phyloP scores from a whole-genome alignment of 176 grass and related monocot genomes.

The Puya raimondii region DNA sequence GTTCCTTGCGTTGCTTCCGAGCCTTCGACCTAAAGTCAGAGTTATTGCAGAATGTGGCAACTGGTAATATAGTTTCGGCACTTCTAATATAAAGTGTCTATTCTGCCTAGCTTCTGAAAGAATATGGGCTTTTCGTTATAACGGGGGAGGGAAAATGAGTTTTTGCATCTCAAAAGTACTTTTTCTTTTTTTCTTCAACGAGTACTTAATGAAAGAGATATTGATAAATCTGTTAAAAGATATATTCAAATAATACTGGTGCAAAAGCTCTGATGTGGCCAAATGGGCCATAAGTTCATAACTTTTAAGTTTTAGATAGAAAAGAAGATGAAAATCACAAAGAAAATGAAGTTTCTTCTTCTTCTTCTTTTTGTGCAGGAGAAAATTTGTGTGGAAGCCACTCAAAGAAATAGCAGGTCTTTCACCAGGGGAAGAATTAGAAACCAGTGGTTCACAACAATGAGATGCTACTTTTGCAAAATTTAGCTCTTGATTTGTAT shows the following conservation, averaged over 20 bases:
- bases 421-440: constrained; percentile 16
- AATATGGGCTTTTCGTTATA: not conserved
- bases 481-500: too few species aligned
- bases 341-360: not conserved
- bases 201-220: too few species aligned
- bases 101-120: not conserved
- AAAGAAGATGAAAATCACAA: not conserved
- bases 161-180: too few species aligned
- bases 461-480: too few species aligned
- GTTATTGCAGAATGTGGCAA: constrained; percentile 72
- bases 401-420: constrained; percentile 71
- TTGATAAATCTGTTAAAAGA: too few species aligned
- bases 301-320: too few species aligned
- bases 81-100: not conserved
- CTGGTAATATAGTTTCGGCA: constrained; percentile 27
- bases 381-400: constrained; percentile 74
- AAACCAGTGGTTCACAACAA: not conserved
- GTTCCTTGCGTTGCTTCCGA: constrained; percentile 77
- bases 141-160: too few species aligned
- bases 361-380: constrained; percentile 35
- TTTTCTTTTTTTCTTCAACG: too few species aligned
- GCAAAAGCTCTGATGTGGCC: too few species aligned
- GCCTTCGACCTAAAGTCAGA: constrained; percentile 71
- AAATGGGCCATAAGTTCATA: too few species aligned
- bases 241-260: too few species aligned